Base-by-base conservation (phyloP, 140 eudicot species). In the Stevia rebaudiana region DNA sequence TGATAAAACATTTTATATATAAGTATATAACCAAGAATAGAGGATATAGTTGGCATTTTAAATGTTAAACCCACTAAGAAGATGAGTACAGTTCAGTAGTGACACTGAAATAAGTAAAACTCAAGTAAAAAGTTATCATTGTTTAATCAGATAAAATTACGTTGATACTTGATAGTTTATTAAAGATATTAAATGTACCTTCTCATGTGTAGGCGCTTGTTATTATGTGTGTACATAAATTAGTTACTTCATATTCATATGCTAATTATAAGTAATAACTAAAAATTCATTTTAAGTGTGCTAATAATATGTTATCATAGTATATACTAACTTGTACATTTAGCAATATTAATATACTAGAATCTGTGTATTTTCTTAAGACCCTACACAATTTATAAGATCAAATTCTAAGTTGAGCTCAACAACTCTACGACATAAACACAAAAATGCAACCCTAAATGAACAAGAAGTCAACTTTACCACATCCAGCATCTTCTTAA, bases 401-500 rank as follows among this genome's bases (percentile, higher is more conserved):
- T 39, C 39, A 25, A 9, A 39, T 41, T 25, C 65, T 24, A 54
- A 24, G n/a, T 54, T 22, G 13, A 68, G 33, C 15, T 39, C 55
- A 21, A 58, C 22, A 37, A 42, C 16, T 67, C 30, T 37, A 50
- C 37, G 39, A 39, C 12, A n/a, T 58, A 22, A 66, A 66, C 42
- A 19, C 50, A 67, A 37, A 40, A 24, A 9, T 4, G n/a, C 44
- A 41, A 8, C 55, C 30, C 44, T 10, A 54, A 17, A 68, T 11
- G 64, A 39, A 41, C 21, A 31, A 3, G 31, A 18, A 59, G 48
- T 35, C 48, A 35, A 35, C 10, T 22, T 65, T 80, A 92, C 98
- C 99, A 74, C 85, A 64, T 83, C 99, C 47, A 18, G 61, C 94
- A 94, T 88, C 73, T 78, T 79, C 76, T 74, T 85, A 49, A 94